Evolutionary conservation across 495 filamentous ascomycete genomes (phyloP), one percentile per base, ranked within the genome.

Genomic region (Trichoderma orchidacearum): DNA sequence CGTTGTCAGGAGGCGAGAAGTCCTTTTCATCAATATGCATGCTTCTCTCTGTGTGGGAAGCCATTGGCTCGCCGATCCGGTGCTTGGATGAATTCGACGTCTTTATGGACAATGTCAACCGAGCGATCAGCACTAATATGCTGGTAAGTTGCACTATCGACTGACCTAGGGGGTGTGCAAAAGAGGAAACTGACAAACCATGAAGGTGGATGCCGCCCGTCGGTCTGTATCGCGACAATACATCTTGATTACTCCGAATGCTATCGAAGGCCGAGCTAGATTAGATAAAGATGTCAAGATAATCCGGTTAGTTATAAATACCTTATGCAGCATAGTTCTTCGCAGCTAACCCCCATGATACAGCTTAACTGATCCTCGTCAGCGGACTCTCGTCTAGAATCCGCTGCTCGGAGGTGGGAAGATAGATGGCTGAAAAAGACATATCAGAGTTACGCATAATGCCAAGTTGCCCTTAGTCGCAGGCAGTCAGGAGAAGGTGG

Each of bases 41-140:
- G 54, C 72, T 99, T 35, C 75, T 99, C 29, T 80, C 88, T 18
- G 83, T 98, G 21, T 98, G 93, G 93, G 93, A 97, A 65, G 94
- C 93, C 36, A 97, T 99, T 92, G 91, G 91, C 6, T 89, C 87
- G 11, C 91, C 92, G 0, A 83, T 99, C 55, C 80, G 93, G 35
- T 97, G 94, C 65, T 78, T 99, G 51, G 93, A 99, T 70, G 93
- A 99, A 71, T 99, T 96, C 64, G 93, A 99, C 71, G 93, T 99
- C 36, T 99, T 95, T 72, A 99, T 99, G 93, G 93, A 99, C 63
- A 86, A 83, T 60, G 89, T 96, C 56, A 99, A 99, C 67, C 81
- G 93, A 45, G 90, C 88, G 54, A 86, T 94, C 62, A 92, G 87
- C 62, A 94, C 95, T 60, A 86, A 87, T 59, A 91, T 97, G 89